Percentiles rank a stretch among this genome's conserved stretches.
Conservation (phyloP, 352 stramenopile genomes). For the Globisporangium paddicum region DNA sequence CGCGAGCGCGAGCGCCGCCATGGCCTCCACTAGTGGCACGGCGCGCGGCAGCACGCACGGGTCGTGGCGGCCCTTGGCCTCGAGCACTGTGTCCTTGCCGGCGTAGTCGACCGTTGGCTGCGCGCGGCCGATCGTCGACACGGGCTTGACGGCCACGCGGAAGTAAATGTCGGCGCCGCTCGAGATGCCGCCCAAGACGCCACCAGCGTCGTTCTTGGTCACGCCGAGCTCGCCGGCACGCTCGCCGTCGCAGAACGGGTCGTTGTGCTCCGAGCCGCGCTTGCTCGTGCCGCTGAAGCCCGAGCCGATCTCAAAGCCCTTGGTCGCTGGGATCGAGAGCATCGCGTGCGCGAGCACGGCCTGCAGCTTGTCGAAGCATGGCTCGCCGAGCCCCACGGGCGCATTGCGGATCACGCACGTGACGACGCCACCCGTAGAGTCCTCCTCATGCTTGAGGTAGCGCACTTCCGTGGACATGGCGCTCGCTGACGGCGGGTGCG, state of each 20-base stretch:
- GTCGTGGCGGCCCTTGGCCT: conserved; percentile 97
- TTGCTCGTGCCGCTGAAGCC: conserved; percentile 95
- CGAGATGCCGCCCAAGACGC: conserved; percentile 97
- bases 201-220: conserved; percentile 88
- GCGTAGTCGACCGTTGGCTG: conserved; percentile 95
- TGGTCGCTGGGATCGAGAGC: conserved; percentile 98
- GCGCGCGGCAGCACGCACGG: conserved; percentile 97
- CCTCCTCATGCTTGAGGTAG: conserved; percentile 83
- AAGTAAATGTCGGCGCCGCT: conserved; percentile 98
- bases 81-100: conserved; percentile 93
- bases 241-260: conserved; percentile 91
- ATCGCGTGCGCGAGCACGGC: conserved; percentile 98
- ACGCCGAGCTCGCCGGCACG: conserved; percentile 59
- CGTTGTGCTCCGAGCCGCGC: conserved; percentile 97
- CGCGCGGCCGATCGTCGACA: conserved; percentile 96
- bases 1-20: conserved; percentile 95
- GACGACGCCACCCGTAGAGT: conserved; percentile 94
- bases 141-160: conserved; percentile 98
- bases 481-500: conserved; percentile 89
- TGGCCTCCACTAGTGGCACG: conserved; percentile 97
- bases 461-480: conserved; percentile 96
- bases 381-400: conserved; percentile 94
- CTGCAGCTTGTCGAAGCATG: conserved; percentile 99
- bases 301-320: conserved; percentile 98
- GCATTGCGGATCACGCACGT: conserved; percentile 97